phyloP scores from a whole-genome alignment of 345 rosid genomes.

The Carallia brachiata region DNA sequence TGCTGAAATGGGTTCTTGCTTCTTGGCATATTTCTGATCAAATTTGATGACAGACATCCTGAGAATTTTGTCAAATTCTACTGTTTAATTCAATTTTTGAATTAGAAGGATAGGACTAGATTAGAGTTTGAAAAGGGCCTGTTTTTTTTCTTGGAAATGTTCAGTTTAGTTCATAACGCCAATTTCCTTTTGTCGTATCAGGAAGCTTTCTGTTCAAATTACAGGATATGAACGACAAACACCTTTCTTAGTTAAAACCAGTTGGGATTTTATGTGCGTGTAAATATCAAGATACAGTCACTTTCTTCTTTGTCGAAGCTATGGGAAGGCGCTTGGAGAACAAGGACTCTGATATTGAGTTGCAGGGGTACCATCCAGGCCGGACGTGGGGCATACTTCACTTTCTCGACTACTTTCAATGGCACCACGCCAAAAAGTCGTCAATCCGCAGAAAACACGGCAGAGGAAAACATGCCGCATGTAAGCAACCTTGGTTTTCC shows the following conservation, averaged over 20 bases:
- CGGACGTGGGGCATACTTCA: slow-evolving; percentile 60
- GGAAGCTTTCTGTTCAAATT: not conserved
- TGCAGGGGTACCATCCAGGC: slow-evolving; percentile 45
- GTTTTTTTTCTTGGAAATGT: not conserved
- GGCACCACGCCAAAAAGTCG: slow-evolving; percentile 39
- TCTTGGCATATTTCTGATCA: not conserved
- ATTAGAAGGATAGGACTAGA: not conserved
- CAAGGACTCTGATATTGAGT: slow-evolving; percentile 29
- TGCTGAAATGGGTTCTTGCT: slow-evolving; percentile 3
- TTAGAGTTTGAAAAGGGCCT: not conserved
- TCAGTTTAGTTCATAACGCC: not conserved
- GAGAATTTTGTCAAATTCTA: too few species aligned
- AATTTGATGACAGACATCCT: not conserved
- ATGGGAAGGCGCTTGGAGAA: slow-evolving; percentile 48
- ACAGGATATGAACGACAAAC: not conserved
- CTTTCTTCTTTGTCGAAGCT: not conserved
- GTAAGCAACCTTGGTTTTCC: slow-evolving; percentile 36
- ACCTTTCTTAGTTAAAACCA: not conserved
- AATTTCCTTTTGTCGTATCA: not conserved
- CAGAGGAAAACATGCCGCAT: slow-evolving; percentile 32
- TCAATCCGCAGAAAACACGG: slow-evolving; percentile 27
- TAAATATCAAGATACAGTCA: not conserved
- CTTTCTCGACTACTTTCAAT: slow-evolving; percentile 52
- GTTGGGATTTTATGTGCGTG: not conserved
- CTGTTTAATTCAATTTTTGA: too few species aligned